Base-by-base conservation (phyloP, 768 basidiomycete genomes). In the Leccinum subtestaceum region DNA sequence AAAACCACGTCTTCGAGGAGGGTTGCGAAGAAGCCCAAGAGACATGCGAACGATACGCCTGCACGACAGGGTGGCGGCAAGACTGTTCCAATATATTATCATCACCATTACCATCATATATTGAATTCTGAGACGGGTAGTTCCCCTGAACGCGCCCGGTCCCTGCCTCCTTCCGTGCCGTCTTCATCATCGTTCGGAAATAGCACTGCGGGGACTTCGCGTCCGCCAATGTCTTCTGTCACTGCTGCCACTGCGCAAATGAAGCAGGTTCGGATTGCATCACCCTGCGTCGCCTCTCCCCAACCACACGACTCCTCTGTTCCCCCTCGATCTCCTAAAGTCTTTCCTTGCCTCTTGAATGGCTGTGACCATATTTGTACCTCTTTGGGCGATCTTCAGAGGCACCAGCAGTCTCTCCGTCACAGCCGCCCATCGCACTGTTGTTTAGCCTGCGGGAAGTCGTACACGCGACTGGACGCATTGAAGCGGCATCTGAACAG, bases 401-500 rank as follows among this genome's bases (percentile, higher is more conserved):
- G 71, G 8, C 72, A 73, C 47, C 68, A 64, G 21, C 65, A 65
- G 31, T 74, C 71, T 1, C 71, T 74, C 38, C 66, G 68, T 10
- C 72, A 73, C 46, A 53, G 58, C 56, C 3, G 46, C 2, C 71
- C 73, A 5, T 62, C 66, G 5, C 58, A 63, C 52, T 7, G 4
- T 25, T 74, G 72, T 46, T 36, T 64, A 52, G 66, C 63, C 10
- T 72, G 72, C 21, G 52, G 60, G 46, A 68, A 70, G 60, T 60
- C 62, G 5, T 73, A 72, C 58, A 72, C 73, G 45, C 68, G 72
- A 34, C 15, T 57, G 10, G 73, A 73, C 62, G 73, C 68, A 7
- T 59, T 74, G 59, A 73, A 74, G 68, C 64, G 72, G 62, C 72
- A 73, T 54, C 66, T 73, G 15, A 71, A 65, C 52, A 62, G 59